Evolutionary conservation across 768 basidiomycete genomes (phyloP), one percentile per base, ranked within the genome.

Genomic region (Mycena sanguinolenta): DNA sequence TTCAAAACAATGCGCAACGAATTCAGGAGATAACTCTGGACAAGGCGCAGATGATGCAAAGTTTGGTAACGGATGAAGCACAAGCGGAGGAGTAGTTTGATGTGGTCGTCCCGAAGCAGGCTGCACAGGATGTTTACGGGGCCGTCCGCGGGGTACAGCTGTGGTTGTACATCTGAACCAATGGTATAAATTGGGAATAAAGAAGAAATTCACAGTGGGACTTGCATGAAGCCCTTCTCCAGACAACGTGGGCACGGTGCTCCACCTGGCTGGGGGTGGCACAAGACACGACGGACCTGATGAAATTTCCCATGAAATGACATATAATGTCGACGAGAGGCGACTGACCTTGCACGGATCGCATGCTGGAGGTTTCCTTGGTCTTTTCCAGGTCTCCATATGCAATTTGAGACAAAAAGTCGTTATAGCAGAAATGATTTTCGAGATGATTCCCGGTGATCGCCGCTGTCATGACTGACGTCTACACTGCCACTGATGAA

Each of bases 1-100:
- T 16, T 71, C 64, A 55, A 71, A 71, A 14, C 38, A 63, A 17
- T 71, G 65, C 1, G 64, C 53, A n/a, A 63, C 49, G 28, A 65
- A 46, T 23, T 50, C 46, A 10, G 64, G 59, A n/a, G 52, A 58
- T 19, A 71, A 52, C 9, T 71, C 60, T 19, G 65, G 70, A 32
- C 59, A 50, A 28, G 55, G 36, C 4, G 25, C 14, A 28, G 58
- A 42, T 7, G 6, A 19, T 58, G 16, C 58, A 28, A 58, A 58
- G 14, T 58, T 42, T 25, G 58, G 58, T 19, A 14, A 2, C 17
- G 58, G 58, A 28, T 58, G 58, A 12, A 57, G 28, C 23, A 57
- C 55, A 17, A 57, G 34, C 3, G 63, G 10, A 7, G 28, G 52
- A 6, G 27, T 17, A 3, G 38, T 39, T 8, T 58, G 58, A 28